These are phyloP conservation scores for Trichoderma asperelloides DNA, from an alignment of 495 filamentous ascomycete genomes.

Conservation along the genomic window DNA sequence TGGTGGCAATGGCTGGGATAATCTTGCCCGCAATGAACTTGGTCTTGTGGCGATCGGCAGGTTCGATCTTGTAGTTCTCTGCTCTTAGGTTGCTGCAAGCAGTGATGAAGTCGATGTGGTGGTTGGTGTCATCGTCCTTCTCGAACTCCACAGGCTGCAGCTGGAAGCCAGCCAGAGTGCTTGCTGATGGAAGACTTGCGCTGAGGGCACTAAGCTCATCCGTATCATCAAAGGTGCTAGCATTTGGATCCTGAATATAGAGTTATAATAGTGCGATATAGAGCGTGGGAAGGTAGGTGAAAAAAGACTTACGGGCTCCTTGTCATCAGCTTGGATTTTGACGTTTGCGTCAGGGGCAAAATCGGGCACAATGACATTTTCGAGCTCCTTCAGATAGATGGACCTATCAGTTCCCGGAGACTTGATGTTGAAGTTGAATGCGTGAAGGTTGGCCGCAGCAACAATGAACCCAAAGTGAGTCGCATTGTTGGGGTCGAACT, in stretches of 20 bases:
- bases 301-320: conserved; percentile 56
- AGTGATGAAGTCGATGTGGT: conserved; percentile 99
- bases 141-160: conserved; percentile 93
- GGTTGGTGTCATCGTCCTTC: conserved; percentile 97
- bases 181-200: conserved; percentile 62
- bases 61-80: conserved; percentile 92
- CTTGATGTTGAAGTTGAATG: conserved; percentile 96
- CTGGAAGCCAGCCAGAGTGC: conserved; percentile 74
- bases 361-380: conserved; percentile 93
- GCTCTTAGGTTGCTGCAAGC: conserved; percentile 93
- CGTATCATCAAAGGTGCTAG: conserved; percentile 57
- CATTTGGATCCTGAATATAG: conserved; percentile 64
- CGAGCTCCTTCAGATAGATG: conserved; percentile 67
- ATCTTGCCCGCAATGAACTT: conserved; percentile 99
- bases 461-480: conserved; percentile 82
- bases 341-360: conserved; percentile 87
- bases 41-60: conserved; percentile 90
- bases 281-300: not conserved
- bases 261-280: conserved; percentile 12
- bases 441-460: conserved; percentile 85
- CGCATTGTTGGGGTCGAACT: conserved; percentile 73
- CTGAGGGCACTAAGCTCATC: conserved; percentile 63
- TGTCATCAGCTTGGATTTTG: conserved; percentile 95
- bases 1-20: conserved; percentile 96
- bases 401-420: conserved; percentile 56